Evolutionary conservation across 768 basidiomycete species (phyloP), one percentile per base, ranked within the genome.

Genomic region (Auriscalpium vulgare): DNA sequence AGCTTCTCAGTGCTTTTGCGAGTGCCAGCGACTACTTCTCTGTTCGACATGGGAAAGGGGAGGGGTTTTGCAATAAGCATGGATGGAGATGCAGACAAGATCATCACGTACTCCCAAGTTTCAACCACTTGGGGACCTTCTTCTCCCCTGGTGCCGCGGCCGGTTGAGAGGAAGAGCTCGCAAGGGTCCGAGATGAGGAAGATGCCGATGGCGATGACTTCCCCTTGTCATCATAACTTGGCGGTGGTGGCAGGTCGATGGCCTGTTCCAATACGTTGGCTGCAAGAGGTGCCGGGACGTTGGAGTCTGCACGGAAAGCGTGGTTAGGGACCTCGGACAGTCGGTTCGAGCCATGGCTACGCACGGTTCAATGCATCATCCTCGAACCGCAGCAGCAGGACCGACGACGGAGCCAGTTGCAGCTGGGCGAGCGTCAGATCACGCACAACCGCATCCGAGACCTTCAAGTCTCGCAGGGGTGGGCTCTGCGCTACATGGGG

Each of bases 111-210:
- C 50, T 10, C 35, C 82, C 83, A 47, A 85, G 64, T 68, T 88
- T 91, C 29, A 92, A 63, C 90, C 88, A 91, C 65, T 89, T 89
- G 11, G 89, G 86, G 56, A 85, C 71, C 71, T 88, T 89, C 70
- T 75, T 80, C 53, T 76, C 79, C 50, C 65, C 47, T 21, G 57
- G 47, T 37, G 51, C 51, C 34, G 51, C 53, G 37, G 58, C 35
- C 50, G 10, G 40, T 59, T 46, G 46, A 53, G 37, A 50, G 21
- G 56, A 47, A 50, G 23, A 19, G 50, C 23, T 37, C 35, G 59
- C 50, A 23, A 37, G 58, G 52, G 53, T 47, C 29, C 57, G 36
- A 9, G 57, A 17, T 38, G 45, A 13, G 21, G 56, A 47, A 10
- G 51, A 45, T 43, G 51, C 34, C 40, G 48, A 52, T 19, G 57